These are phyloP conservation scores for Zopfia rhizophila DNA, from an alignment of 2,329 filamentous ascomycete genomes.

Conservation along the genomic window DNA sequence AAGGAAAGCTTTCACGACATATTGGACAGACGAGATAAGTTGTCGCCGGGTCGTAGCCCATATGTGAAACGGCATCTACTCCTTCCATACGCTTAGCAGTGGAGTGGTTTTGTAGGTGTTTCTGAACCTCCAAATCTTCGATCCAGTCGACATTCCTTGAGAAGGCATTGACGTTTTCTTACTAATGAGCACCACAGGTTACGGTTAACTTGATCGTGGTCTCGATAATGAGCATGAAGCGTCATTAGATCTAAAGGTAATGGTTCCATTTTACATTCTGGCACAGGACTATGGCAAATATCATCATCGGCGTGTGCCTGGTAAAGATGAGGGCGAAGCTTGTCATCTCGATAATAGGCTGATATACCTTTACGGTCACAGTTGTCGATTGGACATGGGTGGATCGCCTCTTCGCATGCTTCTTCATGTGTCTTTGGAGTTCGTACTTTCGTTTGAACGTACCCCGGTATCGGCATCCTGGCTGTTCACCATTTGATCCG, in stretches of 20 bases:
- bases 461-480: constrained; percentile 20
- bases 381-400: constrained; percentile 15
- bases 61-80: background rate
- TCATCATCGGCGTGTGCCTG: constrained; percentile 11
- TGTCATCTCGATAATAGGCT: constrained; percentile 13
- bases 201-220: background rate
- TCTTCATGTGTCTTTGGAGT: constrained; percentile 31
- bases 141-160: too few relatives aligned
- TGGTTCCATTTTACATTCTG: background rate
- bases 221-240: constrained; percentile 3
- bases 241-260: background rate
- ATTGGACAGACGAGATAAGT: constrained; percentile 10
- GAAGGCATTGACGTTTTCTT: too few relatives aligned
- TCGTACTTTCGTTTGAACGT: constrained; percentile 32
- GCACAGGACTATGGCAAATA: background rate
- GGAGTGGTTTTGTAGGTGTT: too few relatives aligned
- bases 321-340: constrained; percentile 11
- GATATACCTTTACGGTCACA: constrained; percentile 11
- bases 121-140: too few relatives aligned
- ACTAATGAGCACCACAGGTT: too few relatives aligned
- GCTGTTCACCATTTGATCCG: constrained; percentile 24
- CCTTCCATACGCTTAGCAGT: constrained; percentile 1
- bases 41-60: constrained; percentile 12
- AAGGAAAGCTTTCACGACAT: background rate
- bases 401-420: constrained; percentile 13